A percentile compares a stretch with the other conserved stretches of the same genome.
phyloP scores from a whole-genome alignment of 495 filamentous ascomycete species.

The Durotheca rogersii region DNA sequence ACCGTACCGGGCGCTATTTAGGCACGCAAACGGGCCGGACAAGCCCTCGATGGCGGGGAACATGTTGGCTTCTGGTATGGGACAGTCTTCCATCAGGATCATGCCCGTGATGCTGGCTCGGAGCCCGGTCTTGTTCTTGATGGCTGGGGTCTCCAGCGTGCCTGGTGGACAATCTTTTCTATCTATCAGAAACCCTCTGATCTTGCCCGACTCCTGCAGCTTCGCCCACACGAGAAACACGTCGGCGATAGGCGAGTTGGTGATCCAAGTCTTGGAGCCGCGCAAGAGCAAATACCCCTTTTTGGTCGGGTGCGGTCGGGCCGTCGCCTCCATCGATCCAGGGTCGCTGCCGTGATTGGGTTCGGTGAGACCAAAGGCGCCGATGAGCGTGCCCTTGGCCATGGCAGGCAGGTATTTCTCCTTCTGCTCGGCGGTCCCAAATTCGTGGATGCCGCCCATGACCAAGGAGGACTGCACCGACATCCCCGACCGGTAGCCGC shows the following conservation, averaged over 20 bases:
- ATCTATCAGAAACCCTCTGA: slow-evolving; percentile 91
- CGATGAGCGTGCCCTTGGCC: slow-evolving; percentile 83
- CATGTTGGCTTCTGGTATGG: slow-evolving; percentile 90
- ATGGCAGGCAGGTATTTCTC: slow-evolving; percentile 80
- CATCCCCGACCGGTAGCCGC: slow-evolving; percentile 93
- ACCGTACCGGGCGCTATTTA: slow-evolving; percentile 89
- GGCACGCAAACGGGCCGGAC: slow-evolving; percentile 84
- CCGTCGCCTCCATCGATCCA: slow-evolving; percentile 89
- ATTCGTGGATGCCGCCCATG: slow-evolving; percentile 97
- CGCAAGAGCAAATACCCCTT: slow-evolving; percentile 78
- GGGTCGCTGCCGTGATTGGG: slow-evolving; percentile 98
- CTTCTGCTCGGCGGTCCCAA: slow-evolving; percentile 86
- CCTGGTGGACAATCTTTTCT: slow-evolving; percentile 77
- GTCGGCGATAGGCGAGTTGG: slow-evolving; percentile 93
- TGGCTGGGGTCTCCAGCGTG: slow-evolving; percentile 84
- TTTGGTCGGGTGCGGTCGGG: slow-evolving; percentile 83
- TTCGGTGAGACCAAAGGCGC: slow-evolving; percentile 94
- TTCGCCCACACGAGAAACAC: slow-evolving; percentile 94
- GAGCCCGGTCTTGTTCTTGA: slow-evolving; percentile 95
- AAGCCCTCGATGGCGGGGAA: slow-evolving; percentile 88
- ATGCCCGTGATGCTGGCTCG: slow-evolving; percentile 94
- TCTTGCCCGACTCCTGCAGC: slow-evolving; percentile 84
- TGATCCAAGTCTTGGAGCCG: slow-evolving; percentile 97
- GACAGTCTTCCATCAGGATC: slow-evolving; percentile 92
- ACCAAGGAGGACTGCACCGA: slow-evolving; percentile 92